A percentile compares a stretch with the other conserved stretches of the same genome.
Conservation (phyloP, 768 basidiomycete genomes). For the Tulasnella sp. region DNA sequence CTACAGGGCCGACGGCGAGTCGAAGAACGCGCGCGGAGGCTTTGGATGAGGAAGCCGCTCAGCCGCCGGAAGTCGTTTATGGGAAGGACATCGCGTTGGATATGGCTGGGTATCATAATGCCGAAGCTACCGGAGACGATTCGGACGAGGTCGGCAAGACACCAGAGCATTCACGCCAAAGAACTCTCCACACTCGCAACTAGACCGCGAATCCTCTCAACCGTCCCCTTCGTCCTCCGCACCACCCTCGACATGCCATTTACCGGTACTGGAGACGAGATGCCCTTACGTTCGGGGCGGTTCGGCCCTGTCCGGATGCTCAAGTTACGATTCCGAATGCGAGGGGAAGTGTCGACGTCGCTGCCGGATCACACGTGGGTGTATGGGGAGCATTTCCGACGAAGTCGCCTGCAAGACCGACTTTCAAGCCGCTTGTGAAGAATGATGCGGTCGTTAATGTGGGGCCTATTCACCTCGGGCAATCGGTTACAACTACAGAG, state of each 20-base stretch:
- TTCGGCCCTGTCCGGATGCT: slow-evolving; percentile 16
- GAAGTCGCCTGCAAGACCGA: slow-evolving; percentile 55
- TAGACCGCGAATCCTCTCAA: not conserved
- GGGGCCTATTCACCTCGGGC: slow-evolving; percentile 30
- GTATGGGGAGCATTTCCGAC: slow-evolving; percentile 87
- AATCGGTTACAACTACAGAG: slow-evolving; percentile 21
- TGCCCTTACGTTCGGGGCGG: not conserved
- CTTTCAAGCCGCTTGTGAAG: slow-evolving; percentile 32
- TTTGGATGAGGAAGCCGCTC: slow-evolving; percentile 2
- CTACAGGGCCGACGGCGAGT: not conserved
- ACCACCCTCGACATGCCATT: not conserved
- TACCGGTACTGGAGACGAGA: not conserved
- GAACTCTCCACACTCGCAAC: too few relatives aligned
- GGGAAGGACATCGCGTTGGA: slow-evolving; percentile 18
- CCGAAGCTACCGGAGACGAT: not conserved
- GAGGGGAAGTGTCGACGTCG: not conserved
- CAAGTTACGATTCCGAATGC: not conserved
- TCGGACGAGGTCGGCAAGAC: not conserved
- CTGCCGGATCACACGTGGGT: slow-evolving; percentile 77
- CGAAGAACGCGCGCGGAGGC: not conserved
- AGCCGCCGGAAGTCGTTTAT: slow-evolving; percentile 6
- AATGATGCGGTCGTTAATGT: slow-evolving; percentile 76
- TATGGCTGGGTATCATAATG: slow-evolving; percentile 17
- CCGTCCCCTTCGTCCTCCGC: not conserved
- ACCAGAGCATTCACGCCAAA: slow-evolving; percentile 34